Percentiles rank a stretch among this genome's conserved stretches.
phyloP scores from a whole-genome alignment of 2,329 filamentous ascomycete species.

The Alternaria incomplexa region DNA sequence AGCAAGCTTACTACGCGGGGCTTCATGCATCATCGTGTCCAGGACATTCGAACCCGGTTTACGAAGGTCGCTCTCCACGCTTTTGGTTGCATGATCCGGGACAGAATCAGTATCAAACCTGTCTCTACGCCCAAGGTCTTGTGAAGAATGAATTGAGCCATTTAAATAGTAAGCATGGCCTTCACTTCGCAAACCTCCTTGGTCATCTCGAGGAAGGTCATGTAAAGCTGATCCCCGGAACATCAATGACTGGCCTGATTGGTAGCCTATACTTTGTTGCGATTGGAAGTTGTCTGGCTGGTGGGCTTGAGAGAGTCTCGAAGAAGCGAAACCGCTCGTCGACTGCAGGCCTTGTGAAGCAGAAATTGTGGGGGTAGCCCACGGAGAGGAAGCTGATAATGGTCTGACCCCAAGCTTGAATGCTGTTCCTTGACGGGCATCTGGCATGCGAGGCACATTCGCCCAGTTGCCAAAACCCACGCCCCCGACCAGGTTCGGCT shows the following conservation, averaged over 20 bases:
- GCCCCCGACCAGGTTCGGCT: background rate
- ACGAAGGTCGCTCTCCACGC: background rate
- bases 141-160: background rate
- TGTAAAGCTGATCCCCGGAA: background rate
- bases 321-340: background rate
- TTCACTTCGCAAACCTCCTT: accelerated
- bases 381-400: background rate
- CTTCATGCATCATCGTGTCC: background rate
- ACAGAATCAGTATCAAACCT: background rate
- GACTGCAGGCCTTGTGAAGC: background rate
- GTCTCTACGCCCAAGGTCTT: background rate
- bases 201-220: background rate
- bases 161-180: background rate
- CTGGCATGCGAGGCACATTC: background rate
- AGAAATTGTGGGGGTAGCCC: background rate
- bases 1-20: background rate
- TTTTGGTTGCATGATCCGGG: background rate
- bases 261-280: background rate
- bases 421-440: background rate
- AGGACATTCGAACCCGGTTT: background rate
- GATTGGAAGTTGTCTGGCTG: background rate
- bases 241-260: background rate
- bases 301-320: background rate
- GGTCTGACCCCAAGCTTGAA: background rate
- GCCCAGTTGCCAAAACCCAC: background rate